Conservation (phyloP, 2,329 filamentous ascomycete genomes). For the Cytospora paraplurivora region DNA sequence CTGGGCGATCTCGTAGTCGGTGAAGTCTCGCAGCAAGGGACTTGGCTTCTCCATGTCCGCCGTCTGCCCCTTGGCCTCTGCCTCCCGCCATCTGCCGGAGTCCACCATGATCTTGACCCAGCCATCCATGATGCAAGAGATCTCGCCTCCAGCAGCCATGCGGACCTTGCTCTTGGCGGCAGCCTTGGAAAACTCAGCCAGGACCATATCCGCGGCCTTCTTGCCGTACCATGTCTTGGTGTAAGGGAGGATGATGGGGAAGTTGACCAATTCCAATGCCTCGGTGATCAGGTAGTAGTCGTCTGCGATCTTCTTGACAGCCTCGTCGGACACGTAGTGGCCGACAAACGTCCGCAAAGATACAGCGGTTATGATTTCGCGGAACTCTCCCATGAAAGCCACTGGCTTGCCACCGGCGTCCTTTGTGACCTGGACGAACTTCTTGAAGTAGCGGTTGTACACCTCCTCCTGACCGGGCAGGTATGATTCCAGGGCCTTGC, state of each 20-base stretch:
- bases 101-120: conserved; percentile 91
- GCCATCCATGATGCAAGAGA: conserved; percentile 92
- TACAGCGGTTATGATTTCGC: conserved; percentile 91
- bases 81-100: conserved; percentile 79
- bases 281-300: conserved; percentile 97
- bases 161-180: conserved; percentile 90
- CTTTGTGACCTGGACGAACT: conserved; percentile 75
- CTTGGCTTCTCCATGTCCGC: conserved; percentile 71
- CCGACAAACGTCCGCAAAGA: conserved; percentile 97
- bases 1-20: conserved; percentile 87
- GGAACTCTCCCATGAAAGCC: conserved; percentile 89
- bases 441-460: conserved; percentile 82
- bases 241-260: conserved; percentile 92
- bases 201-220: conserved; percentile 89
- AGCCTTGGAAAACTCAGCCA: conserved; percentile 87
- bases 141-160: conserved; percentile 83
- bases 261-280: conserved; percentile 95
- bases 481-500: conserved; percentile 82
- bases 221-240: conserved; percentile 98
- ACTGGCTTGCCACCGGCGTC: conserved; percentile 71
- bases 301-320: conserved; percentile 90
- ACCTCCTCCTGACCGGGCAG: conserved; percentile 91
- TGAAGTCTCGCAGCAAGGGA: conserved; percentile 82
- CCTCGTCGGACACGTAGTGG: conserved; percentile 88
- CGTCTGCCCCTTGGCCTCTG: conserved; percentile 69